Evolutionary conservation across 176 grass and related monocot genomes (phyloP).

Genomic region (Leersia perrieri): DNA sequence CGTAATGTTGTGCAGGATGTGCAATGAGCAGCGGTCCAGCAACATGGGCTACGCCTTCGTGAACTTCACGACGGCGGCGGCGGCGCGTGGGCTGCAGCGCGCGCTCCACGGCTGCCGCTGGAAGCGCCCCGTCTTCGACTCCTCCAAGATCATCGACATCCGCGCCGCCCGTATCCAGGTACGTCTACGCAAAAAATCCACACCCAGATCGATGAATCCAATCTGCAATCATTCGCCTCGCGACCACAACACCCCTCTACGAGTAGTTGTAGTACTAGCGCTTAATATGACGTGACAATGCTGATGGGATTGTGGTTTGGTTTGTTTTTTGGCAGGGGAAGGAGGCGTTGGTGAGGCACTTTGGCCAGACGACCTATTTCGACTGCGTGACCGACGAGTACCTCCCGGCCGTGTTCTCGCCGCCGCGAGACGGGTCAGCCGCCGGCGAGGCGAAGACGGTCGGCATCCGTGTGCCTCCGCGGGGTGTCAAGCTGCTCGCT

Average conservation of each 20-base stretch:
- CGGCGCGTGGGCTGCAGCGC: slow-evolving; percentile 13
- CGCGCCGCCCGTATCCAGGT: slow-evolving; percentile 61
- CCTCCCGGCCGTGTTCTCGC: slow-evolving; percentile 55
- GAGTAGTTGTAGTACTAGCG: not conserved
- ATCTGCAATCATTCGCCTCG: not conserved
- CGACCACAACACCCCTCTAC: not conserved
- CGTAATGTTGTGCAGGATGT: not conserved
- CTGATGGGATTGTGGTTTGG: not conserved
- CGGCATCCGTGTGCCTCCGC: slow-evolving; percentile 1
- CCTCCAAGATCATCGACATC: slow-evolving; percentile 42
- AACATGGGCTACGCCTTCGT: slow-evolving; percentile 75
- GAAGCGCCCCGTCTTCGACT: slow-evolving; percentile 19
- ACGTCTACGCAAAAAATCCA: not conserved
- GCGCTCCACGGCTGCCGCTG: slow-evolving; percentile 37
- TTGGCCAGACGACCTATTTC: slow-evolving; percentile 26
- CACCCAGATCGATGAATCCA: no score
- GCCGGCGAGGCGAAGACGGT: not conserved
- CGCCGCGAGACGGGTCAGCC: slow-evolving; percentile 51
- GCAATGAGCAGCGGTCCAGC: slow-evolving; percentile 23
- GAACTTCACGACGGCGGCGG: slow-evolving; percentile 60
- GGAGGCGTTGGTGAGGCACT: slow-evolving; percentile 26
- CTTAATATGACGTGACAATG: no score
- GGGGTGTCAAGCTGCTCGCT: not conserved
- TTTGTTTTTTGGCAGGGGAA: slow-evolving; percentile 33
- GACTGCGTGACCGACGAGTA: slow-evolving; percentile 39